A percentile compares a stretch with the other conserved stretches of the same genome.
phyloP scores from a whole-genome alignment of 345 rosid species.

The Punica granatum region DNA sequence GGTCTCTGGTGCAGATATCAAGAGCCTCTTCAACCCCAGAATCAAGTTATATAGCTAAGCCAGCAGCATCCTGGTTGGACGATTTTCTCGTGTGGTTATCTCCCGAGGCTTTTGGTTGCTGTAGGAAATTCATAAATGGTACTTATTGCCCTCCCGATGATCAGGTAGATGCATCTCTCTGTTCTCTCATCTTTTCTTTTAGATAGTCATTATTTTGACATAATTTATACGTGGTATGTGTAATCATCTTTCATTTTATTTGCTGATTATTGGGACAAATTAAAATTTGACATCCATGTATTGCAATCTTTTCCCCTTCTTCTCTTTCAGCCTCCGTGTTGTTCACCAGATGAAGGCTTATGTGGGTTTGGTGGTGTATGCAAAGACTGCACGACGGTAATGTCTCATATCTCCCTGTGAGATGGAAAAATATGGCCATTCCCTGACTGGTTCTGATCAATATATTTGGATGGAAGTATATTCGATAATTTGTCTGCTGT shows the following conservation, averaged over 20 bases:
- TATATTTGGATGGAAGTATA: background rate
- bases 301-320: background rate
- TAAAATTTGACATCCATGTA: constrained; percentile 1
- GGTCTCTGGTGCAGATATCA: constrained; percentile 51
- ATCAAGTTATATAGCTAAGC: constrained; percentile 88
- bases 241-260: no score
- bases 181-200: background rate
- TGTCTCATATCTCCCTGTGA: constrained; percentile 6
- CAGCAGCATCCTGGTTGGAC: constrained; percentile 99
- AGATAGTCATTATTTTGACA: background rate
- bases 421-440: constrained; percentile 15
- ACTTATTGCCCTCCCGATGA: constrained; percentile 94
- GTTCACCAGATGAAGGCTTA: constrained; percentile 59
- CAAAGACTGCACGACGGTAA: constrained; percentile 91
- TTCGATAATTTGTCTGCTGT: background rate
- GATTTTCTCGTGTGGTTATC: constrained; percentile 92
- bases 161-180: constrained; percentile 46
- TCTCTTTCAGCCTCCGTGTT: constrained; percentile 77
- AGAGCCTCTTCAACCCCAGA: constrained; percentile 68
- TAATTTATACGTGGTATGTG: background rate
- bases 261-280: background rate
- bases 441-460: background rate
- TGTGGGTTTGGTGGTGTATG: constrained; percentile 71
- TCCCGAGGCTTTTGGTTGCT: constrained; percentile 95
- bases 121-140: constrained; percentile 71